Evolutionary conservation across 768 basidiomycete genomes (phyloP), one percentile per base, ranked within the genome.

Genomic region (Hygrocybe punicea): DNA sequence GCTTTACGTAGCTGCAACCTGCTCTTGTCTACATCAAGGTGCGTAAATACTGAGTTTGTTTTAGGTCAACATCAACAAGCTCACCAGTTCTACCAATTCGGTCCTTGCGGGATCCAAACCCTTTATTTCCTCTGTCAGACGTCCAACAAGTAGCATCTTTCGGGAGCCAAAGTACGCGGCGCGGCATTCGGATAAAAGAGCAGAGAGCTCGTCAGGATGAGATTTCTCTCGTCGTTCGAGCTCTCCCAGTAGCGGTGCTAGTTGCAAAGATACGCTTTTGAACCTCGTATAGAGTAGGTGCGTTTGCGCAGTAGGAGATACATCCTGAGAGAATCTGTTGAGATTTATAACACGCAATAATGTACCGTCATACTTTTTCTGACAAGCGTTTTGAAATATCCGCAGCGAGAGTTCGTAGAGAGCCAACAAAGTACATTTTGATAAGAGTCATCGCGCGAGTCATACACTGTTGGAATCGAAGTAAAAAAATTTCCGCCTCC

Each of bases 391-490:
- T 88, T 1, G 81, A 81, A 19, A 96, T 82, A 63, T 98, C 96
- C 4, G 82, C 74, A 1, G 89, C 84, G 10, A 97, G 78, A 0
- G 88, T 85, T 39, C 88, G 81, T 6, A 98, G 76, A 7, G 90
- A 88, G 4, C 87, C 88, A 6, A 96, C 86, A 65, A 97, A 98
- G 73, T 89, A 94, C 85, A 98, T 95, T 72, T 91, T 96, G 76
- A 98, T 92, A 44, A 99, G 81, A 0, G 95, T 98, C 96, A 98
- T 98, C 9, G 93, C 90, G 24, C 97, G 85, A 0, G 93, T 97
- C 83, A 98, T 89, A 69, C 97, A 99, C 71, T 99, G 97, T 66
- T 97, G 96, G 72, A 95, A 98, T 21, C 97, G 86, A 29, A 99
- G 80, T n/a, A 97, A 77, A 69, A 97, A 98, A 17, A 99, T 77